Percentiles rank a stretch among this genome's conserved stretches.
These are phyloP conservation scores for rapeseed (Brassica napus) DNA, from an alignment of 345 rosid genomes.

Conservation along the genomic window Da-Ae NC_063452.1:62913501-62914000, in stretches of 20 bases:
- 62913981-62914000: constrained; percentile 25
- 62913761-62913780: constrained; percentile 1
- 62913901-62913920: constrained; percentile 56
- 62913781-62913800: not conserved
- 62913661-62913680: constrained; percentile 65
- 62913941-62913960: constrained; percentile 85
- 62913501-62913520: constrained; percentile 67
- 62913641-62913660: constrained; percentile 73
- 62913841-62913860: constrained; percentile 74
- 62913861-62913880: constrained; percentile 86
- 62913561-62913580: constrained; percentile 8
- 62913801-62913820: constrained; percentile 10
- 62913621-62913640: constrained; percentile 63
- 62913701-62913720: constrained; percentile 69
- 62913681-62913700: constrained; percentile 77
- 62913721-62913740: constrained; percentile 57
- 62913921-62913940: constrained; percentile 81
- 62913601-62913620: constrained; percentile 62
- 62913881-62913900: constrained; percentile 74
- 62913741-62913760: constrained; percentile 59
- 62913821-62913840: constrained; percentile 58
- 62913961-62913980: constrained; percentile 47
- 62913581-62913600: constrained; percentile 47
- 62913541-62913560: constrained; percentile 7
- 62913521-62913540: constrained; percentile 55